Evolutionary conservation across 306 rosid genomes (phyloP).

Genomic region (Cotoneaster glaucophyllus): DNA sequence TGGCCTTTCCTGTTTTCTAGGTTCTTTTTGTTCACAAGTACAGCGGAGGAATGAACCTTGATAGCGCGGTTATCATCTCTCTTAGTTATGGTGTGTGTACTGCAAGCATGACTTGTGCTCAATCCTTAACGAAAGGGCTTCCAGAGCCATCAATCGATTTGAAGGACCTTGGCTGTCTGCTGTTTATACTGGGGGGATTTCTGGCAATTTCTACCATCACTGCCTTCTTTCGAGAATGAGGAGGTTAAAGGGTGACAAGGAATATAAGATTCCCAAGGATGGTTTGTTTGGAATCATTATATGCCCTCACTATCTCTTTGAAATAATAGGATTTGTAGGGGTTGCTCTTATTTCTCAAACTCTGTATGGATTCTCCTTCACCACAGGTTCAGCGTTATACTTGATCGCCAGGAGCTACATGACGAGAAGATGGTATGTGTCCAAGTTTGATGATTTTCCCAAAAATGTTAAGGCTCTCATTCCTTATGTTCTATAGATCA

Average conservation of each 20-base stretch:
- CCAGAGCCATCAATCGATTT: slow-evolving; percentile 46
- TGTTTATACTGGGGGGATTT: slow-evolving; percentile 47
- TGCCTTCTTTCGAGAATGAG: slow-evolving; percentile 50
- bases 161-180: slow-evolving; percentile 28
- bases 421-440: slow-evolving; percentile 61
- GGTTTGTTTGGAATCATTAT: slow-evolving; percentile 50
- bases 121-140: slow-evolving; percentile 32
- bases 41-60: slow-evolving; percentile 48
- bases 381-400: slow-evolving; percentile 43
- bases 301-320: slow-evolving; percentile 81
- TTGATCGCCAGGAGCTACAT: slow-evolving; percentile 60
- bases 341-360: slow-evolving; percentile 61
- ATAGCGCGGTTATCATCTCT: slow-evolving; percentile 26
- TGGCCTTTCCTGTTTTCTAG: slow-evolving; percentile 22
- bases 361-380: slow-evolving; percentile 21
- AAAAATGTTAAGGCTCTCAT: slow-evolving; percentile 56
- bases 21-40: slow-evolving; percentile 62
- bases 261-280: slow-evolving; percentile 68
- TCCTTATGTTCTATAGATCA: slow-evolving; percentile 26
- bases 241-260: slow-evolving; percentile 32
- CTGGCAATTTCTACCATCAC: slow-evolving; percentile 80
- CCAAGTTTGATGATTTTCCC: slow-evolving; percentile 73
- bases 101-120: slow-evolving; percentile 42
- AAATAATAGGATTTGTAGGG: slow-evolving; percentile 48
- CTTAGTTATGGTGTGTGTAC: slow-evolving; percentile 37